Evolutionary conservation across 2,329 filamentous ascomycete species (phyloP), one percentile per base, ranked within the genome.

Genomic region (Sporothrix dimorphospora): DNA sequence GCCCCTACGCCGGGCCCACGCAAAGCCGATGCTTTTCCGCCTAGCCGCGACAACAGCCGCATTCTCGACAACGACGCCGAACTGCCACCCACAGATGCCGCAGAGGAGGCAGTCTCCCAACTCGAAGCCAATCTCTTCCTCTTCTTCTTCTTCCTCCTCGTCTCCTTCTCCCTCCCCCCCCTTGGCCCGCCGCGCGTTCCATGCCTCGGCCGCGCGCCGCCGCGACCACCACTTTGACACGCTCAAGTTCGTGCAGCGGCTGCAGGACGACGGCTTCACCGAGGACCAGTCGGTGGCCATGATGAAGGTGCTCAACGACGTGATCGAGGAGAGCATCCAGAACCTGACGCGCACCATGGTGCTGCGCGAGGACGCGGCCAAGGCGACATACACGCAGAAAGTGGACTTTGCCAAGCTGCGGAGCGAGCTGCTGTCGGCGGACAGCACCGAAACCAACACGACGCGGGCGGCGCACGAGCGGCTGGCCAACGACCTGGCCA

Each of bases 271-370:
- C 80, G 96, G 96, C 0, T 98, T 98, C 81, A 97, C 94, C 30
- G 95, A 98, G 81, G 92, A 94, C 76, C 96, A 99, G 82, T 91
- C 94, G 2, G 94, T 94, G 34, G 95, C 96, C n/a, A 96, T 98
- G 92, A 98, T 99, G 96, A 93, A 93, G 80, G 93, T 98, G 7
- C 85, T 99, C 51, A 94, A 94, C 82, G 94, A 98, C 81, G 95
- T 98, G 11, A 98, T 99, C 76, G 93, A 98, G 81, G 96, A 99
- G 83, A 93, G 93, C 80, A 98, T 99, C 77, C 95, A 98, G 81
- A 98, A 98, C 82, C 87, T 99, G 67, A 98, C 95, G 0, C 91
- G 95, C 75, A 98, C 95, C 19, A 99, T 99, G 96, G 96, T 99
- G 55, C 88, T 97, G 63, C 93, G 94, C 78, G 96, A 99, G 83